These are phyloP conservation scores for Phytopythium sindhum DNA, from an alignment of 352 stramenopile genomes.

Conservation along the genomic window DNA sequence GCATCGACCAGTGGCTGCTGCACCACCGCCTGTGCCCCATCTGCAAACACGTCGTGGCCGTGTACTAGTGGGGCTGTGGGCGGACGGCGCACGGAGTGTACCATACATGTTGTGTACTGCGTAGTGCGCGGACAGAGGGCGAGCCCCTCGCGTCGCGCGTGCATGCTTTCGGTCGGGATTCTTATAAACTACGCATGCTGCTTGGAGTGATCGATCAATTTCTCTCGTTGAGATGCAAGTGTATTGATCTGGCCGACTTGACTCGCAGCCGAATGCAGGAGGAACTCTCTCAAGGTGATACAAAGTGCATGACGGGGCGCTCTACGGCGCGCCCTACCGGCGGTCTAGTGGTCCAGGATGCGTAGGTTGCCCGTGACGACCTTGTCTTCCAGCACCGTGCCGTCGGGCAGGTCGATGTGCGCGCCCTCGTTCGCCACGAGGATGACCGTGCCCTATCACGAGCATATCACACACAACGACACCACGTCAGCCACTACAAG, in stretches of 20 bases:
- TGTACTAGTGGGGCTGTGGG: conserved; percentile 39
- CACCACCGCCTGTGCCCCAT: conserved; percentile 83
- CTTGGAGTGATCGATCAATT: no score
- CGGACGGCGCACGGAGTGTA: background rate
- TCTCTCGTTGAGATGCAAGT: background rate
- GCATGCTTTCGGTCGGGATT: background rate
- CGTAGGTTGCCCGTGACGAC: conserved; percentile 93
- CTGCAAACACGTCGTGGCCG: conserved; percentile 81
- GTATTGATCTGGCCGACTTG: no score
- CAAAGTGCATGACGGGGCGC: conserved; percentile 24
- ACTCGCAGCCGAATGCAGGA: conserved; percentile 7
- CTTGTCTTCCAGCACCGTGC: conserved; percentile 92
- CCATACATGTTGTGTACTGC: conserved; percentile 4
- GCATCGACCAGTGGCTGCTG: conserved; percentile 89
- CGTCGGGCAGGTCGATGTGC: conserved; percentile 92
- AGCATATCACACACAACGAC: background rate
- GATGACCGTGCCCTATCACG: conserved; percentile 93
- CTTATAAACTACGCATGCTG: background rate
- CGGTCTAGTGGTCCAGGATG: conserved; percentile 89
- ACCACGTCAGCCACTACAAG: background rate
- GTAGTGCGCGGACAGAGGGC: no score
- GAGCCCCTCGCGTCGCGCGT: background rate
- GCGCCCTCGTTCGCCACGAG: conserved; percentile 92
- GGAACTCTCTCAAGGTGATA: background rate
- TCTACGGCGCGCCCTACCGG: background rate